A percentile compares a stretch with the other conserved stretches of the same genome.
phyloP scores from a whole-genome alignment of 2,329 filamentous ascomycete genomes.

The Tolypocladium endophyticum region DNA sequence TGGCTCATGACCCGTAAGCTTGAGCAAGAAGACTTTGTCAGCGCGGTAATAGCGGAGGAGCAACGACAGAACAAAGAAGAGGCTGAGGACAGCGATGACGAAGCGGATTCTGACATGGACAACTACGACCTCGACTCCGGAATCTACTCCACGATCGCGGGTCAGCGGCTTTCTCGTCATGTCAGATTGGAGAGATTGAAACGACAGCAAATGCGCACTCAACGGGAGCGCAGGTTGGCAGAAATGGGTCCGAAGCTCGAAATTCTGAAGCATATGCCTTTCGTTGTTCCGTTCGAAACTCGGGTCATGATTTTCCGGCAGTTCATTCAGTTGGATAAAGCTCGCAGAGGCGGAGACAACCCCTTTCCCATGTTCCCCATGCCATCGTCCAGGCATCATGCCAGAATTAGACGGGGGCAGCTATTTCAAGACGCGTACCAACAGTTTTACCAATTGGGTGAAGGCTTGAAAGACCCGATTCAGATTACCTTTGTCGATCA shows the following conservation, averaged over 20 bases:
- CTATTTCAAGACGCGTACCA: conserved; percentile 80
- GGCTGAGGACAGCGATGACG: conserved; percentile 13
- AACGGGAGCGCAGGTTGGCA: conserved; percentile 62
- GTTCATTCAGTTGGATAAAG: conserved; percentile 68
- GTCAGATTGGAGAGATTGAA: conserved; percentile 53
- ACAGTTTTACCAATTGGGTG: conserved; percentile 71
- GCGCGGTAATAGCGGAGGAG: conserved; percentile 79
- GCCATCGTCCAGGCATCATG: conserved; percentile 54
- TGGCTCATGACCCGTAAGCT: conserved; percentile 90
- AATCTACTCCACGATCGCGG: conserved; percentile 29
- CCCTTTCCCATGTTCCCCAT: conserved; percentile 3
- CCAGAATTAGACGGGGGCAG: conserved; percentile 65
- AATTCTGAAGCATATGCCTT: conserved; percentile 91
- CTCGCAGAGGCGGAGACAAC: conserved; percentile 11
- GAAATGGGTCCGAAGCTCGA: conserved; percentile 78
- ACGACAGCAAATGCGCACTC: conserved; percentile 53
- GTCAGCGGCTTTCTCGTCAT: conserved; percentile 50
- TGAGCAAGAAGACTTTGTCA: conserved; percentile 81
- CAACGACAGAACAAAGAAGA: conserved; percentile 57
- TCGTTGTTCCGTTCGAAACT: conserved; percentile 87
- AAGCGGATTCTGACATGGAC: conserved; percentile 22
- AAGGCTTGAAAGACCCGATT: conserved; percentile 85
- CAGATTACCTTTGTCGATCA: conserved; percentile 94
- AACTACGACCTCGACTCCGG: conserved; percentile 16
- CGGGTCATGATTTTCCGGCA: conserved; percentile 87